Evolutionary conservation across 371 early-diverging fungal genomes (phyloP), one percentile per base, ranked within the genome.

Genomic region (Nematocida displodere): DNA sequence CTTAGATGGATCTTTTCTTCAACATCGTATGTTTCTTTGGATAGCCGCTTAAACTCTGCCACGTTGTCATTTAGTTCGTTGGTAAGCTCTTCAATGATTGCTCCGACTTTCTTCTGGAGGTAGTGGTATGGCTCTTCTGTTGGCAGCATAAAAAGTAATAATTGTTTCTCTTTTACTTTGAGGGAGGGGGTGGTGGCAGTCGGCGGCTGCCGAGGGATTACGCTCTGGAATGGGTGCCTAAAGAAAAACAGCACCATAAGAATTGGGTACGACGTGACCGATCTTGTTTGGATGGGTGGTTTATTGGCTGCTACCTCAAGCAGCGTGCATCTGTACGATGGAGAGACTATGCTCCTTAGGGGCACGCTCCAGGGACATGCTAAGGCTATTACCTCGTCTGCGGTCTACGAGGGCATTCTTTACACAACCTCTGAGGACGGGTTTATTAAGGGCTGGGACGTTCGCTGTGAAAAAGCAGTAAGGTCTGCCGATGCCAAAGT

Each of bases 101-200:
- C 37, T 28, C 39, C 56, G 20, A 71, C 42, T 33, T 71, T 71
- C 52, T 71, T 71, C 54, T 71, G 75, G 7, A 71, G 33, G 50
- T 59, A 71, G 54, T 71, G 59, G 63, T 71, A 71, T 47, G 75
- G 75, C 47, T 71, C 75, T 33, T 71, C 75, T 59, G 52, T 26
- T 33, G 40, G 5, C 24, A 46, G 61, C 75, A 71, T 71, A 11
- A 22, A 17, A 8, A 44, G 47, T 5, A n/a, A 17, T 22, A 22
- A 22, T 44, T 44, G 13, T 44, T 24, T 50, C 24, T 50, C 15
- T 8, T 50, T 13, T 50, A 7, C 24, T 7, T 8, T 13, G 52
- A 24, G 7, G 8, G 8, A 50, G 8, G 52, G 28, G 15, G 8
- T 50, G 8, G 8, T 50, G 15, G 52, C 52, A 8, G 7, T 22